Conservation (phyloP, 768 basidiomycete species). For the Sporobolomyces phaffii region DNA sequence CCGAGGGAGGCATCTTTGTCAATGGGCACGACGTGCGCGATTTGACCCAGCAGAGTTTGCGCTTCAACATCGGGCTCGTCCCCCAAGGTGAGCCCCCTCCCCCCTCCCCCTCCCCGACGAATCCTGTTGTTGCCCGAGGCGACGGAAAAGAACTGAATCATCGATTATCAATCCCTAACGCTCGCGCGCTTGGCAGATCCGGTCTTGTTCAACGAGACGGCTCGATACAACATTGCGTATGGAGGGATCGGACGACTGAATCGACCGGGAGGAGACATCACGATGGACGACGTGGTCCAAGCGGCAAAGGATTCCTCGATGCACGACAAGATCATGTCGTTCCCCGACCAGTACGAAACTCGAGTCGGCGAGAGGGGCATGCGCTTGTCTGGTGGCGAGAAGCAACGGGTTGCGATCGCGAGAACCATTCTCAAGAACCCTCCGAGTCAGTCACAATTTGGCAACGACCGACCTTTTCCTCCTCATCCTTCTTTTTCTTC, state of each 20-base stretch:
- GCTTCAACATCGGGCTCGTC: conserved; percentile 79
- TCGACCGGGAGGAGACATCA: conserved; percentile 54
- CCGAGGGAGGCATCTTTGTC: conserved; percentile 53
- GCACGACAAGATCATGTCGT: conserved; percentile 74
- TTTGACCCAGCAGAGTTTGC: conserved; percentile 71
- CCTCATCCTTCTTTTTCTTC: conserved; percentile 57
- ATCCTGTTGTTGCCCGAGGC: no score
- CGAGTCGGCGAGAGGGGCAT: conserved; percentile 84
- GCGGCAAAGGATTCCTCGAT: conserved; percentile 78
- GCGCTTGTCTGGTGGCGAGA: conserved; percentile 73
- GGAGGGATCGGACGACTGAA: conserved; percentile 47
- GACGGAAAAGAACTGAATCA: no score
- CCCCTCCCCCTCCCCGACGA: no score
- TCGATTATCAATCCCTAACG: no score
- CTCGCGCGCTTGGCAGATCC: no score
- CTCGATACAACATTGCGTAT: conserved; percentile 48
- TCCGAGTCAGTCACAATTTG: conserved; percentile 51
- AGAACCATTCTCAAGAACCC: conserved; percentile 80
- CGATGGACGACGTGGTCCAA: conserved; percentile 65
- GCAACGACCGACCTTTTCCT: no score
- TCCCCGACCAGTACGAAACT: conserved; percentile 78
- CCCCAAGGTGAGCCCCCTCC: conserved; percentile 83
- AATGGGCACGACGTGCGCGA: conserved; percentile 83
- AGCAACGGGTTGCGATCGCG: conserved; percentile 59
- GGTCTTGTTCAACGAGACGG: conserved; percentile 38